phyloP scores from a whole-genome alignment of 1,284 basidiomycete genomes.

The Heterobasidion parviporum region DNA sequence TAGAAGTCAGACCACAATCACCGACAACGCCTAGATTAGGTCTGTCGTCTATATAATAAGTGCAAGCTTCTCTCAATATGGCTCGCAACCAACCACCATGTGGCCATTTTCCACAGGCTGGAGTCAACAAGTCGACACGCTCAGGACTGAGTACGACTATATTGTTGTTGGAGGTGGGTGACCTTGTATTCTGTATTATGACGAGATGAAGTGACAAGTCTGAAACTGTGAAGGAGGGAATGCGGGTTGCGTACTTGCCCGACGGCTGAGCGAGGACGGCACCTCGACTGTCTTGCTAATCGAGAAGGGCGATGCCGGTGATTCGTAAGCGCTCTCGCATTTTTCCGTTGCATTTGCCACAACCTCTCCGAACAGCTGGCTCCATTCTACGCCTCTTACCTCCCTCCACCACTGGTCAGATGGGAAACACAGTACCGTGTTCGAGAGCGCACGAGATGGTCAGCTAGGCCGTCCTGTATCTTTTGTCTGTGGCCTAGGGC shows the following conservation, averaged over 20 bases:
- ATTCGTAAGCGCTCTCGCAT: conserved; percentile 2
- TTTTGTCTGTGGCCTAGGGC: neutral
- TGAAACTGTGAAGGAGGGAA: neutral
- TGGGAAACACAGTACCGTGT: conserved; percentile 6
- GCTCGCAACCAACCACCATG: neutral
- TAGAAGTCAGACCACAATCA: too few species aligned
- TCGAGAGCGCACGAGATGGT: conserved; percentile 1
- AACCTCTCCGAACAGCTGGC: neutral
- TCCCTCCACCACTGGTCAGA: conserved; percentile 8
- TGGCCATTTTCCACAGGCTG: neutral
- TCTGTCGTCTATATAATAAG: too few species aligned
- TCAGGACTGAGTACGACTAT: neutral
- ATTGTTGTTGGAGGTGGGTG: neutral
- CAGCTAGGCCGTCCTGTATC: conserved; percentile 3
- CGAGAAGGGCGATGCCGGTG: conserved; percentile 6
- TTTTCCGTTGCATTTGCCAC: too few species aligned
- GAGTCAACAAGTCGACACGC: neutral
- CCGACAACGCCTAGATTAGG: too few species aligned
- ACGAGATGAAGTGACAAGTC: neutral
- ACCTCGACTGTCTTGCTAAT: conserved; percentile 4
- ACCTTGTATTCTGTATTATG: neutral
- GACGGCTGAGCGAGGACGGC: conserved; percentile 7
- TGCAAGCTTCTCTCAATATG: too few species aligned
- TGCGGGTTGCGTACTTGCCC: conserved; percentile 9
- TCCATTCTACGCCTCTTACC: conserved; percentile 2